phyloP scores from a whole-genome alignment of 1,284 basidiomycete species.

The Sporisorium graminicola region DNA sequence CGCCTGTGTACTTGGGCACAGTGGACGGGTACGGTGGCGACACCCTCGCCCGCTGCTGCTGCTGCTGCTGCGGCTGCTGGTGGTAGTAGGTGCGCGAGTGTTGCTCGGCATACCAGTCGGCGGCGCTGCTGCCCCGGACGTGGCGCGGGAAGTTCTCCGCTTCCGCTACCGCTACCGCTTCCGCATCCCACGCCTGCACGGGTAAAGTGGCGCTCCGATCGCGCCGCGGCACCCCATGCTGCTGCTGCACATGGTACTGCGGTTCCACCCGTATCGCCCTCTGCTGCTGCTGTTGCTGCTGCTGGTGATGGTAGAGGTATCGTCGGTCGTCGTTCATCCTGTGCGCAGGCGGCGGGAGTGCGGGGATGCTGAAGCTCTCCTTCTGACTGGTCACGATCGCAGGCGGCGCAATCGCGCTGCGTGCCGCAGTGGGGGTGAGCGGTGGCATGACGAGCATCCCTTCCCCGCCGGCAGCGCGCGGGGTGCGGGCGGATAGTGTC shows the following conservation, averaged over 20 bases:
- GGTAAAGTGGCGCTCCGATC: too few species aligned
- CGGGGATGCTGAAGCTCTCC: slow-evolving; percentile 17
- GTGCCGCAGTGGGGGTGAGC: not conserved
- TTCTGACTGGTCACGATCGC: slow-evolving; percentile 33
- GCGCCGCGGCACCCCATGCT: too few species aligned
- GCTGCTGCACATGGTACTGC: not conserved
- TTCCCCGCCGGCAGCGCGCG: not conserved
- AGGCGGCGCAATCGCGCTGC: slow-evolving; percentile 7
- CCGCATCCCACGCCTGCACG: not conserved
- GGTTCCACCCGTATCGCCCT: not conserved
- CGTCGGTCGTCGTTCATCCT: too few species aligned
- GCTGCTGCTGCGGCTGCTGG: not conserved
- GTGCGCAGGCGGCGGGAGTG: too few species aligned
- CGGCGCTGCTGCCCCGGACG: too few species aligned
- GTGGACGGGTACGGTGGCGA: too few species aligned
- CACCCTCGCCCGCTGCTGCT: not conserved
- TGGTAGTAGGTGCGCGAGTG: too few species aligned
- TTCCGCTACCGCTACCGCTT: too few species aligned
- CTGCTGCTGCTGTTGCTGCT: not conserved
- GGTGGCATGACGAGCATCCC: not conserved
- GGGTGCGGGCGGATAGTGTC: not conserved
- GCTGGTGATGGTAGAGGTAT: too few species aligned
- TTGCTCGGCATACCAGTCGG: too few species aligned
- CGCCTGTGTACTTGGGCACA: too few species aligned
- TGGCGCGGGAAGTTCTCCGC: too few species aligned